Evolutionary conservation across 106 monocot genomes (phyloP).

Genomic region (Vanilla planifolia): DNA sequence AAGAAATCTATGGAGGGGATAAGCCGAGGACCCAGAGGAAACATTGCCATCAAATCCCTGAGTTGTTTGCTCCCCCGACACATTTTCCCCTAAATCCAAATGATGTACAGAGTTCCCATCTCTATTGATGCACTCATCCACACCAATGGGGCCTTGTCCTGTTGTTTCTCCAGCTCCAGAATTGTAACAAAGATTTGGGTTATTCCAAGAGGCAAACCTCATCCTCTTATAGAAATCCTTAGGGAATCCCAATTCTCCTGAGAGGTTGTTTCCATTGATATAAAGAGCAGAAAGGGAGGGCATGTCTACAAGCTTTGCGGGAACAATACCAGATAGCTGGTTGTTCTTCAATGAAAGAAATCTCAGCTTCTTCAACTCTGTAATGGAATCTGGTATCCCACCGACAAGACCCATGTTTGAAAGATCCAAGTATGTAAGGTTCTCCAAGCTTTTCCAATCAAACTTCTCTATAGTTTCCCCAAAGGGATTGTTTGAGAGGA

Average conservation of each 20-base stretch:
- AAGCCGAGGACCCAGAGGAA: neutral
- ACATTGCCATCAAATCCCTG: neutral
- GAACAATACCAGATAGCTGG: conserved; percentile 25
- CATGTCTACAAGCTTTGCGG: conserved; percentile 24
- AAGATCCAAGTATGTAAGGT: conserved; percentile 47
- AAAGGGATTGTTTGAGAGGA: conserved; percentile 54
- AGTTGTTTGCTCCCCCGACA: neutral
- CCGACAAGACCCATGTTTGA: conserved; percentile 34
- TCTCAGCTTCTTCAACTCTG: conserved; percentile 29
- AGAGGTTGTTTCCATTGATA: conserved; percentile 48
- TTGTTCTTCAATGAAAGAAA: conserved; percentile 45
- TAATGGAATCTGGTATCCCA: conserved; percentile 37
- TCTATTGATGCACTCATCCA: conserved; percentile 37
- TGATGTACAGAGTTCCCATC: conserved; percentile 1
- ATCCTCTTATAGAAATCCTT: conserved; percentile 37
- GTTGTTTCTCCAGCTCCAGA: conserved; percentile 3
- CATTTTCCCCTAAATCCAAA: neutral
- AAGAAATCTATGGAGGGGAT: neutral
- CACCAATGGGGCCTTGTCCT: conserved; percentile 45
- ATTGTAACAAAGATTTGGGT: conserved; percentile 64
- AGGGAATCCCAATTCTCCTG: conserved; percentile 32
- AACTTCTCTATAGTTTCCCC: conserved; percentile 23
- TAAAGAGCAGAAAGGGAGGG: conserved; percentile 32
- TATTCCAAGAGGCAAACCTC: conserved; percentile 79
- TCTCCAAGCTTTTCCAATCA: conserved; percentile 27